Evolutionary conservation across 306 rosid genomes (phyloP), one percentile per base, ranked within the genome.

Genomic region (Dryas octopetala): DNA sequence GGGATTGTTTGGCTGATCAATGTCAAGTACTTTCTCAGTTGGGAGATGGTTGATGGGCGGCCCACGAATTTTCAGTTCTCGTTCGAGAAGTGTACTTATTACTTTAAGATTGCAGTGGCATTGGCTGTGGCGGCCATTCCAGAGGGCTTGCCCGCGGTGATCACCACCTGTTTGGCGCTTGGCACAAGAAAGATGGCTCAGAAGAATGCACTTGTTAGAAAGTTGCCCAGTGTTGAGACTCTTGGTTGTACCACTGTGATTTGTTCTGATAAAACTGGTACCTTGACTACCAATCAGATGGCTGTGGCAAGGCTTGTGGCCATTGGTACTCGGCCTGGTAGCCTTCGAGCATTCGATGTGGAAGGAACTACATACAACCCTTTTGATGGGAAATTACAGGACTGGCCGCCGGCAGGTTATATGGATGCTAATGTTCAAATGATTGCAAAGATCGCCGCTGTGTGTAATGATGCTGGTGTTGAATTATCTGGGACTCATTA

Each of bases 381-480:
- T 32, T 28, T 63, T 41, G 96, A 87, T 79, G 96, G 96, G 47
- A 78, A 76, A 63, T 86, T 91, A 74, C 90, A 70, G 12, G 87
- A 79, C 76, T 88, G 91, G 96, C 86, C 74, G 4, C 74, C 81
- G 1, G 70, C 70, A 0, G 89, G 81, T 74, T 32, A 9, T 40
- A 62, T 91, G 90, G 93, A 91, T 82, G 71, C 86, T 19, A 91
- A 91, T 76, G 89, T 91, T 76, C 84, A 91, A 76, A 91, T 26
- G 80, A 80, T 91, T 45, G 96, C 90, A 0, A 91, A 88, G 80
- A 87, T 88, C 5, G 87, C 89, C 43, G 89, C 93, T 0, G 28
- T 88, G 59, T 91, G 96, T 78, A 91, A 91, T 73, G 96, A 91
- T 79, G 87, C 96, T 17, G 86, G 89, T n/a, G 76, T 91, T 46